phyloP scores from a whole-genome alignment of 1,284 basidiomycete species.

The Anthracocystis walkeri region DNA sequence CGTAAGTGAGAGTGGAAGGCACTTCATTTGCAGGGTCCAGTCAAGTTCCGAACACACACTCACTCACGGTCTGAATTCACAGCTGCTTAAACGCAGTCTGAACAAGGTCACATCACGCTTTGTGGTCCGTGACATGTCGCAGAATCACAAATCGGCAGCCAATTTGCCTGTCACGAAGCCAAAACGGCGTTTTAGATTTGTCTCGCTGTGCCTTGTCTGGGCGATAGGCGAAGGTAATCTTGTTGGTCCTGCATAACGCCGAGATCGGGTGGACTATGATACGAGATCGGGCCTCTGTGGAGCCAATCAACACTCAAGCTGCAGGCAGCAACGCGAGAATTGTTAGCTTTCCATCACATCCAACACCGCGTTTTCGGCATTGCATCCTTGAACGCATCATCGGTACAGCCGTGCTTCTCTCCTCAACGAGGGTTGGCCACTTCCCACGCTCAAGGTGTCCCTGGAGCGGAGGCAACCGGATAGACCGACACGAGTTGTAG shows the following conservation, averaged over 20 bases:
- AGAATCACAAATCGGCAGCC: background rate
- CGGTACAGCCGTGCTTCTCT: slow-evolving; percentile 7
- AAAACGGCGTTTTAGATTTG: slow-evolving; percentile 5
- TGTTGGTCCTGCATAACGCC: background rate
- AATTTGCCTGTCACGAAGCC: background rate
- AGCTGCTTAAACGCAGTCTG: no score
- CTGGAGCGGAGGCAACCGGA: background rate
- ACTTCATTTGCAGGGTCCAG: slow-evolving; percentile 7
- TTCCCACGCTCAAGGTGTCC: background rate
- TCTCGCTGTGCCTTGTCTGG: background rate
- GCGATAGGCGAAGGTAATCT: background rate
- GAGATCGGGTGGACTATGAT: slow-evolving; percentile 3
- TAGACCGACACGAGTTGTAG: background rate
- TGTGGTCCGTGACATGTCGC: slow-evolving; percentile 7
- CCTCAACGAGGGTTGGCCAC: background rate
- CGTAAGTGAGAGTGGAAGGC: background rate
- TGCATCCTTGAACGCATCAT: background rate
- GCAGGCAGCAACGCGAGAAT: background rate
- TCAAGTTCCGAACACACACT: background rate
- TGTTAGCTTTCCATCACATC: slow-evolving; percentile 19
- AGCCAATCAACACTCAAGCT: slow-evolving; percentile 11
- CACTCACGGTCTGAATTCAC: background rate
- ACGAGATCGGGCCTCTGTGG: background rate
- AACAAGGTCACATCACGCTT: no score
- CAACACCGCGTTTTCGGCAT: slow-evolving; percentile 16